Conservation (phyloP, 2,329 filamentous ascomycete genomes). For the Colletotrichum gloeosporioides region DNA sequence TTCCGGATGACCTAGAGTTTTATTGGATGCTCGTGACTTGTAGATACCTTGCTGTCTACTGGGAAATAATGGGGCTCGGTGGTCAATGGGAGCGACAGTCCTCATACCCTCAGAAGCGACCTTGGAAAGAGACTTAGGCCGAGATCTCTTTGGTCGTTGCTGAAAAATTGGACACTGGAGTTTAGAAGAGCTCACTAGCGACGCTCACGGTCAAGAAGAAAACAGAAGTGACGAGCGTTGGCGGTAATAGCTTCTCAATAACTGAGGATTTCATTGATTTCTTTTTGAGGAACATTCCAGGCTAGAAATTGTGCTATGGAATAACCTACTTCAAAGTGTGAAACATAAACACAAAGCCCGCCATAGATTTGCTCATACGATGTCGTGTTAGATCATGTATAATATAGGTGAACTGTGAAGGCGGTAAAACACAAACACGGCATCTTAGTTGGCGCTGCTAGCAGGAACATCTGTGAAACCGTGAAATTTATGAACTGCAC, state of each 20-base stretch:
- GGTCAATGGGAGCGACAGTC: neutral
- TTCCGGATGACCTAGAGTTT: neutral
- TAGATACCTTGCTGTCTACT: neutral
- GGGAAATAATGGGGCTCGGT: neutral
- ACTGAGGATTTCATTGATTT: neutral
- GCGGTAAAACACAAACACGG: neutral
- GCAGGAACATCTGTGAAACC: neutral
- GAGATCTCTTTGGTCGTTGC: neutral
- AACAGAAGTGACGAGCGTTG: rapidly evolving
- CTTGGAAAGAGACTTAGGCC: neutral
- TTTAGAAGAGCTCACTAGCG: neutral
- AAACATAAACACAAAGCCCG: neutral
- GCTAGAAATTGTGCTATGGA: neutral
- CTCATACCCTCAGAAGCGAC: neutral
- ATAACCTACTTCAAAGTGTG: neutral
- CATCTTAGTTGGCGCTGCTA: neutral
- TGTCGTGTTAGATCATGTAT: neutral
- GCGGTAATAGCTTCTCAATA: neutral
- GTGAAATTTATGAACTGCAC: neutral
- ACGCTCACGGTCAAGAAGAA: neutral
- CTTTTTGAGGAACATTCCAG: neutral
- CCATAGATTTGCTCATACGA: neutral
- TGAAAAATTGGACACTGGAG: neutral
- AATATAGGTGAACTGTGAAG: neutral
- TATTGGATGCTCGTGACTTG: neutral